phyloP scores from a whole-genome alignment of 768 basidiomycete genomes.

The Russula vinacea region DNA sequence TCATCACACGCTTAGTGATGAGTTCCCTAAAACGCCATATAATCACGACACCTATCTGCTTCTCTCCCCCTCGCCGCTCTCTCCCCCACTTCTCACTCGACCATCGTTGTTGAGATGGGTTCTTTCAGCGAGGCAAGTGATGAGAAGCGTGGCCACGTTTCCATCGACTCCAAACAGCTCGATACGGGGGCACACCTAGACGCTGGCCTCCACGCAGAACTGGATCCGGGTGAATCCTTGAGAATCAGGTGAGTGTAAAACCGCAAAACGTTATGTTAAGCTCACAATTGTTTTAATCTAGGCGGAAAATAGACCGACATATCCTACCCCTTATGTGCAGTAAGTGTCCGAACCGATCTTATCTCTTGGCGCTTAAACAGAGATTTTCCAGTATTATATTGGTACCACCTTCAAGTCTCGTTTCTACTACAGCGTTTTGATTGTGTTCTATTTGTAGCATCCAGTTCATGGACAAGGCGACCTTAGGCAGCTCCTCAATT shows the following conservation, averaged over 20 bases:
- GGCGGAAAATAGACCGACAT: no score
- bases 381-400: slow-evolving; percentile 48
- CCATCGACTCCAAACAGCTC: no score
- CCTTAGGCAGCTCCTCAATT: no score
- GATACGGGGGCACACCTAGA: no score
- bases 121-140: no score
- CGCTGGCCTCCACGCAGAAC: no score
- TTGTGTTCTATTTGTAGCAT: slow-evolving; percentile 46
- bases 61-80: background rate
- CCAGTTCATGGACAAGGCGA: slow-evolving; percentile 30
- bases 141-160: slow-evolving; percentile 1
- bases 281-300: background rate
- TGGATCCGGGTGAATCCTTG: no score
- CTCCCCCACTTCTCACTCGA: background rate
- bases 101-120: background rate
- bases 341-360: no score
- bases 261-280: no score
- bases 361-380: no score
- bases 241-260: no score
- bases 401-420: slow-evolving; percentile 36
- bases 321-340: no score
- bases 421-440: slow-evolving; percentile 4
- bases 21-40: background rate
- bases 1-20: background rate
- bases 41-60: background rate